Conservation (phyloP, 169 alveolate species). For the Plasmodium knowlesi region DNA sequence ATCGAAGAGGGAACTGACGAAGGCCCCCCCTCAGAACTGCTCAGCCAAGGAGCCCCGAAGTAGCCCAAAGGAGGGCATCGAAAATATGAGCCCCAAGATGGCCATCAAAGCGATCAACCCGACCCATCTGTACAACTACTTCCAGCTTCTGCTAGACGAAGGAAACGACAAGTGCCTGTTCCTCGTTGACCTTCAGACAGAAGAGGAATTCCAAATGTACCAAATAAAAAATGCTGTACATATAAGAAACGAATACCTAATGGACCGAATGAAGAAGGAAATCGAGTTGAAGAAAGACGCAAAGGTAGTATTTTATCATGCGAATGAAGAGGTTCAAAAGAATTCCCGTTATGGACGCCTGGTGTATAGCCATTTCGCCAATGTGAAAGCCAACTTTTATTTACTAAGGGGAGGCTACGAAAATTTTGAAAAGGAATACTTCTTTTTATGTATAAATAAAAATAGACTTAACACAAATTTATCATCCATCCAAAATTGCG, state of each 20-base stretch:
- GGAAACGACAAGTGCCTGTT: conserved; percentile 27
- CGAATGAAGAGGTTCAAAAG: not conserved
- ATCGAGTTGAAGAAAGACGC: not conserved
- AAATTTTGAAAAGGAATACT: conserved; percentile 43
- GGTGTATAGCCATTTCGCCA: conserved; percentile 3
- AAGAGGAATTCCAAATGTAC: not conserved
- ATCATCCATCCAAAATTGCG: not conserved
- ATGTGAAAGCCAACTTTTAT: conserved; percentile 36
- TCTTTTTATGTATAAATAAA: conserved; percentile 32
- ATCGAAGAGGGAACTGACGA: not conserved
- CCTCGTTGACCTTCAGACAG: conserved; percentile 25
- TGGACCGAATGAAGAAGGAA: conserved; percentile 20
- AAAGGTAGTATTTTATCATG: conserved; percentile 42
- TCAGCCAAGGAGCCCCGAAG: not conserved
- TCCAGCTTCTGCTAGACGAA: conserved; percentile 36
- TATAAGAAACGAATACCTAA: not conserved
- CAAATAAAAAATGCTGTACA: conserved; percentile 33
- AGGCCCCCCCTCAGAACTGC: not conserved
- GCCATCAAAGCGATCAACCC: conserved; percentile 18
- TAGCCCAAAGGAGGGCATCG: not conserved
- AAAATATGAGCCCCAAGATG: not conserved
- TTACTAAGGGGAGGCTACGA: conserved; percentile 64
- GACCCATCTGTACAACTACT: conserved; percentile 48
- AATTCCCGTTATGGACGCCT: not conserved
- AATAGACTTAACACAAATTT: not conserved